These are phyloP conservation scores for Leccinum disarticulatum DNA, from an alignment of 768 basidiomycete species.

Conservation along the genomic window DNA sequence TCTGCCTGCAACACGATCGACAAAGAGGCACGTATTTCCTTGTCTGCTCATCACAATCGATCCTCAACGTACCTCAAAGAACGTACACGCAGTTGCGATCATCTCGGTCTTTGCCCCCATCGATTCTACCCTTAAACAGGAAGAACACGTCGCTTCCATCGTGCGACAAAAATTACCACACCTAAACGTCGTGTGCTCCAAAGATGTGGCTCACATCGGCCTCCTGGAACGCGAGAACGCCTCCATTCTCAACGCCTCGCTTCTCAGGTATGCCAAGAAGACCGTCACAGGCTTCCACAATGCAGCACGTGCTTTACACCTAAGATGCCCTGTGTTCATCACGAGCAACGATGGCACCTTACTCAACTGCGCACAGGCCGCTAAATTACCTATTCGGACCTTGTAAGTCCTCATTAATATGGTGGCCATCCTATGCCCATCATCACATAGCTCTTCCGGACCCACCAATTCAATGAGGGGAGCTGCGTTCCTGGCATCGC, in stretches of 20 bases:
- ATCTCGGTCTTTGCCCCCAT: conserved; percentile 50
- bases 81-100: conserved; percentile 40
- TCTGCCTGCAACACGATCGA: conserved; percentile 43
- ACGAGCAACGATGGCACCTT: conserved; percentile 64
- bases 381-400: conserved; percentile 59
- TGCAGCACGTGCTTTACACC: conserved; percentile 47
- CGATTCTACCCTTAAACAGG: conserved; percentile 45
- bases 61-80: conserved; percentile 16
- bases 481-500: conserved; percentile 56
- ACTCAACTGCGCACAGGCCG: conserved; percentile 48
- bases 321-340: conserved; percentile 52
- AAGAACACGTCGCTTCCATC: conserved; percentile 45
- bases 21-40: conserved; percentile 21
- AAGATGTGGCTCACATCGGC: conserved; percentile 57
- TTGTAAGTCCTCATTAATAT: conserved; percentile 35
- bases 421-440: conserved; percentile 4
- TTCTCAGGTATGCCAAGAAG: conserved; percentile 55
- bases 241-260: conserved; percentile 63
- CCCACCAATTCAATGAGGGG: conserved; percentile 74
- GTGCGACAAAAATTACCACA: conserved; percentile 39
- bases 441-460: conserved; percentile 40
- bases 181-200: conserved; percentile 52
- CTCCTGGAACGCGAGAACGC: conserved; percentile 69
- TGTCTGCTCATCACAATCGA: not conserved
- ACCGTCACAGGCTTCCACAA: conserved; percentile 55